Conservation (phyloP, 371 early-diverging fungal species). For the Fennellomyces sp. region DNA sequence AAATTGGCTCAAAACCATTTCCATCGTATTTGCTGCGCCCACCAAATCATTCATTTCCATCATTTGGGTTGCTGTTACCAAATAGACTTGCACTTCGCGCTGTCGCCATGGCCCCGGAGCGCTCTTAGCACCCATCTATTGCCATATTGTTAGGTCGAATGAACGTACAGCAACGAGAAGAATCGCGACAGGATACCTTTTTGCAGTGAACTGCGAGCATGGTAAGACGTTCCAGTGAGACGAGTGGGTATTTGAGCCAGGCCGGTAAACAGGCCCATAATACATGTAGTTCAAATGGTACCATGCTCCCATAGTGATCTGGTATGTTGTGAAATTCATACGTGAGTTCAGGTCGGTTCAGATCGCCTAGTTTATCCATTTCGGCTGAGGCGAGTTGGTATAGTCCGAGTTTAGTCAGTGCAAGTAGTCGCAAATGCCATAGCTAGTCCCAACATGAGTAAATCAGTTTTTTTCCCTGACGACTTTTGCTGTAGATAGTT, state of each 20-base stretch:
- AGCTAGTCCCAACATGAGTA: too few relatives aligned
- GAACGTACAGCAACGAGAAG: neutral
- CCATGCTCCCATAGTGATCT: slow-evolving; percentile 35
- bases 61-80: slow-evolving; percentile 55
- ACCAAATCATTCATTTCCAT: slow-evolving; percentile 54
- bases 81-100: slow-evolving; percentile 53
- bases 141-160: neutral
- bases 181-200: slow-evolving; percentile 30
- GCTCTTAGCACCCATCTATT: slow-evolving; percentile 12
- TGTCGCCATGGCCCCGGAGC: slow-evolving; percentile 36
- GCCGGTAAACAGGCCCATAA: slow-evolving; percentile 57
- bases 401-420: slow-evolving; percentile 54
- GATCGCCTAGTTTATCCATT: slow-evolving; percentile 60
- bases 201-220: slow-evolving; percentile 56
- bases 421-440: slow-evolving; percentile 60
- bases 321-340: slow-evolving; percentile 38
- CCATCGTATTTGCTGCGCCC: slow-evolving; percentile 44
- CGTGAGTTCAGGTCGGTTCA: slow-evolving; percentile 49
- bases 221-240: slow-evolving; percentile 56
- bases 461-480: neutral
- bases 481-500: neutral
- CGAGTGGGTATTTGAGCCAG: slow-evolving; percentile 46
- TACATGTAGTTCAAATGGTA: slow-evolving; percentile 60
- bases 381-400: slow-evolving; percentile 66
- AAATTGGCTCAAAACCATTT: slow-evolving; percentile 20